Evolutionary conservation across 129 eudicot genomes (phyloP).

Genomic region (Cynara cardunculus): DNA sequence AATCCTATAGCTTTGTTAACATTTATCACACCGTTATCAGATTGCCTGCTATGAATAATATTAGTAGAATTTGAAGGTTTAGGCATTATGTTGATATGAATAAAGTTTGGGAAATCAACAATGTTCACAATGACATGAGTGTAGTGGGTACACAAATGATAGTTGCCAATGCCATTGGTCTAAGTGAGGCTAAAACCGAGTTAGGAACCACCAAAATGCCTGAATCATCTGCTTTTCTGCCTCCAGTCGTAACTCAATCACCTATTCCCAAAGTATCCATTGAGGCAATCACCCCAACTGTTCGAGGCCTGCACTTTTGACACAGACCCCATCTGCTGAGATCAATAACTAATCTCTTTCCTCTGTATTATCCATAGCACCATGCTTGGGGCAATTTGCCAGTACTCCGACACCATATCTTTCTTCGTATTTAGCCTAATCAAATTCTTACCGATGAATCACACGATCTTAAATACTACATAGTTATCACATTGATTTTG

Average conservation of each 20-base stretch:
- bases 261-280: background rate
- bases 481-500: too few relatives aligned
- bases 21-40: too few relatives aligned
- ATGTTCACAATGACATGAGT: background rate
- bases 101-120: slow-evolving; percentile 12
- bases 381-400: background rate
- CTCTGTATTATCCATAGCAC: background rate
- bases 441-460: too few relatives aligned
- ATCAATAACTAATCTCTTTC: background rate
- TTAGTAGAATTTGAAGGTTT: slow-evolving; percentile 39
- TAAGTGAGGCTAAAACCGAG: slow-evolving; percentile 13
- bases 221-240: background rate
- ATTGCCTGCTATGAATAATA: too few relatives aligned
- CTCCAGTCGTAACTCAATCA: slow-evolving; percentile 17
- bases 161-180: background rate
- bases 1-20: too few relatives aligned
- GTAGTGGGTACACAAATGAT: slow-evolving; percentile 7
- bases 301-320: background rate
- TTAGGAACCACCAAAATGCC: background rate
- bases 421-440: too few relatives aligned
- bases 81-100: slow-evolving; percentile 31
- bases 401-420: background rate
- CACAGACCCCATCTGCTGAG: background rate
- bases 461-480: too few relatives aligned
- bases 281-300: background rate